Conservation (phyloP, 306 rosid genomes). For the Quercus ilex region DNA sequence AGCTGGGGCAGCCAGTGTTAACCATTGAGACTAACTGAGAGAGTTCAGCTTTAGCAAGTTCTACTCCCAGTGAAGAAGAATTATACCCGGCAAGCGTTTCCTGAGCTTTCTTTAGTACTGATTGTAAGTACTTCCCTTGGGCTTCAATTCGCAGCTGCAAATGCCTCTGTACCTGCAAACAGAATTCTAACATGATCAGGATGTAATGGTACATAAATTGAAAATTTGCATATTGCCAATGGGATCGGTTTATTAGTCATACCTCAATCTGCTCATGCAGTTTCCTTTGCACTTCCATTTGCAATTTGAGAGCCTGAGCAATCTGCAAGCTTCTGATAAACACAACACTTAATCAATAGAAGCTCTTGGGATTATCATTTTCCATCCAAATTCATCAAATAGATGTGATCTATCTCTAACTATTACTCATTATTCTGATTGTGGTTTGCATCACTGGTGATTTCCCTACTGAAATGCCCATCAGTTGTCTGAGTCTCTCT, state of each 20-base stretch:
- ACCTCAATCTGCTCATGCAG: conserved; percentile 88
- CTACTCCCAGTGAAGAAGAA: conserved; percentile 60
- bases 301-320: conserved; percentile 75
- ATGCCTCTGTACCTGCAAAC: conserved; percentile 78
- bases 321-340: conserved; percentile 60
- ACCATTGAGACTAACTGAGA: conserved; percentile 73
- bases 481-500: conserved; percentile 51
- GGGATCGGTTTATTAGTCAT: conserved; percentile 7
- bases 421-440: conserved; percentile 64
- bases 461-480: conserved; percentile 47
- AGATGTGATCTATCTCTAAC: conserved; percentile 36
- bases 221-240: background rate
- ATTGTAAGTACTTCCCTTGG: conserved; percentile 89
- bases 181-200: conserved; percentile 7
- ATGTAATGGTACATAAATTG: conserved; percentile 2
- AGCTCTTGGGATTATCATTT: conserved; percentile 21
- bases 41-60: conserved; percentile 71
- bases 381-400: conserved; percentile 15
- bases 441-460: conserved; percentile 44
- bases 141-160: conserved; percentile 90
- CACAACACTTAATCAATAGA: conserved; percentile 30
- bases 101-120: conserved; percentile 74
- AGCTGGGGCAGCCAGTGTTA: conserved; percentile 55
- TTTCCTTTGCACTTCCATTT: conserved; percentile 79
- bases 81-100: conserved; percentile 68